These are phyloP conservation scores for Teunomyces barrocoloradensis DNA, from an alignment of 805 yeast species.

Conservation along the genomic window DNA sequence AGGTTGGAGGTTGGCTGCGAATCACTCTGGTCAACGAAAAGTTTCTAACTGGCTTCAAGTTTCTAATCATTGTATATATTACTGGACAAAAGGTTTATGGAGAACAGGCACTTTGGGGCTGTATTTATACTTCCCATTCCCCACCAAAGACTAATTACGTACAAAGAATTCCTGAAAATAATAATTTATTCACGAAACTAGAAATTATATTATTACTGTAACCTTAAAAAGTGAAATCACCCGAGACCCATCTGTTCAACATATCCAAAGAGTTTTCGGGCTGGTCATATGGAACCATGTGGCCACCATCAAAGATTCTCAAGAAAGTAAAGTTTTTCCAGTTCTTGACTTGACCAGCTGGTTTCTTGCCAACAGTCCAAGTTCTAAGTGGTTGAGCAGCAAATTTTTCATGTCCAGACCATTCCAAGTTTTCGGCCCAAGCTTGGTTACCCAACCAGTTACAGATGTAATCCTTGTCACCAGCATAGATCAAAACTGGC, in stretches of 20 bases:
- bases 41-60: conserved; percentile 20
- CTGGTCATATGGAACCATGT: conserved; percentile 26
- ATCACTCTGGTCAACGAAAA: conserved; percentile 26
- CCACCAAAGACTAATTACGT: too few relatives aligned
- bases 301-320: conserved; percentile 24
- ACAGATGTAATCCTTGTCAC: conserved; percentile 90
- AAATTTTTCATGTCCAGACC: conserved; percentile 57
- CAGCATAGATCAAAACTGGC: conserved; percentile 89
- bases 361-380: conserved; percentile 40
- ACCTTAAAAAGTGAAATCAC: conserved; percentile 12
- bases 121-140: not conserved
- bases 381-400: conserved; percentile 37
- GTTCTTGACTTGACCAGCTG: conserved; percentile 38
- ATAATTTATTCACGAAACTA: not conserved
- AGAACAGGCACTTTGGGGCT: too few relatives aligned
- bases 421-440: conserved; percentile 68
- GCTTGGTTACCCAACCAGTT: conserved; percentile 91
- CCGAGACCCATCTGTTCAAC: conserved; percentile 24
- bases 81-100: too few relatives aligned
- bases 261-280: conserved; percentile 21
- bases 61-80: not conserved
- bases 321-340: conserved; percentile 22
- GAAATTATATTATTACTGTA: not conserved
- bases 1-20: conserved; percentile 14
- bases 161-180: not conserved